A percentile compares a stretch with the other conserved stretches of the same genome.
These are phyloP conservation scores for Emmonsiellopsis sp. DNA, from an alignment of 2,329 filamentous ascomycete genomes.

Conservation along the genomic window DNA sequence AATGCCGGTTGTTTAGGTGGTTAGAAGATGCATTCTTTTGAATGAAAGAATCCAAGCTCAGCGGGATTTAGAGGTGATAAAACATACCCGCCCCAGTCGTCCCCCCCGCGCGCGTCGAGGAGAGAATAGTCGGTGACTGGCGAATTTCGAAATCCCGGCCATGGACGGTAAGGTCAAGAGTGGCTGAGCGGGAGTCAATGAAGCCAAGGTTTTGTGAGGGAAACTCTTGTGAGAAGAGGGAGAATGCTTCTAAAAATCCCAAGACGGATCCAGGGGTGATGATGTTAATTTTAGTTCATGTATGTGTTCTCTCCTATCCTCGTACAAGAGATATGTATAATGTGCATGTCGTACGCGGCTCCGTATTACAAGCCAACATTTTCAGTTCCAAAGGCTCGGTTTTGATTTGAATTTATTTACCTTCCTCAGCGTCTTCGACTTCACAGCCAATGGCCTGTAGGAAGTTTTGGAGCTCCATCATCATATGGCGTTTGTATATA, in stretches of 20 bases:
- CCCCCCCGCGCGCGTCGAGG: slow-evolving; percentile 62
- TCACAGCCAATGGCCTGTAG: slow-evolving; percentile 15
- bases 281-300: background rate
- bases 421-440: slow-evolving; percentile 45
- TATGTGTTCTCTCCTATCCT: background rate
- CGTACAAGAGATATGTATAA: background rate
- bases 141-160: slow-evolving; percentile 64
- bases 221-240: slow-evolving; percentile 70
- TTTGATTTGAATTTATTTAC: slow-evolving; percentile 27
- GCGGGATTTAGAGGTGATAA: background rate
- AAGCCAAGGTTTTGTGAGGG: slow-evolving; percentile 76
- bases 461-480: slow-evolving; percentile 16
- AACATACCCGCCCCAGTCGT: slow-evolving; percentile 61
- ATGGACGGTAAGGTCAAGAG: slow-evolving; percentile 59
- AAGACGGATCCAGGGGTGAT: background rate
- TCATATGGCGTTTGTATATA: background rate
- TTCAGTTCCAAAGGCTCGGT: no score
- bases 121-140: slow-evolving; percentile 76
- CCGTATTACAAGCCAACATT: background rate
- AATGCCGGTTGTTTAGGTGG: slow-evolving; percentile 5
- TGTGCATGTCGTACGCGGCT: background rate
- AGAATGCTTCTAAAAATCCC: slow-evolving; percentile 62
- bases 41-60: background rate
- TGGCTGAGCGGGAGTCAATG: slow-evolving; percentile 59
- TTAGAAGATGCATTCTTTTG: slow-evolving; percentile 1